phyloP scores from a whole-genome alignment of 164 flowering plant species.

The Malania oleifera region DNA sequence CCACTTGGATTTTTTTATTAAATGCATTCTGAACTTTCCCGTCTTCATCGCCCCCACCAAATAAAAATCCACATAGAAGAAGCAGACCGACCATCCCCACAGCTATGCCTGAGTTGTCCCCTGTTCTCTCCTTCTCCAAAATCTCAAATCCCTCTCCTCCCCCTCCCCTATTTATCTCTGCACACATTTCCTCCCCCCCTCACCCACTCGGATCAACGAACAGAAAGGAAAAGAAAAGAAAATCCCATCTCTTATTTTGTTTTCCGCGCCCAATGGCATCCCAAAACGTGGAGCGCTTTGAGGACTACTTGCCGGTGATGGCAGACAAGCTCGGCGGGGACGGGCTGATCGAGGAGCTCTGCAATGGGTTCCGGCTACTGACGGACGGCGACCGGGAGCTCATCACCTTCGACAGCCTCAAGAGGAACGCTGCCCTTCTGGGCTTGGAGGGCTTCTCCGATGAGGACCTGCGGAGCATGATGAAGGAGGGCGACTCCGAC shows the following conservation, averaged over 20 bases:
- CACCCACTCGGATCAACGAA: no score
- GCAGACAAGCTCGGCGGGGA: constrained; percentile 37
- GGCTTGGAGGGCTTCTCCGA: constrained; percentile 29
- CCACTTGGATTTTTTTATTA: no score
- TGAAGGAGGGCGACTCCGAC: constrained; percentile 40
- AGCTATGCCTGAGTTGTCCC: no score
- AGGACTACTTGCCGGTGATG: constrained; percentile 30
- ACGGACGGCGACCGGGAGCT: constrained; percentile 29
- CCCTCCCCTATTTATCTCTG: no score
- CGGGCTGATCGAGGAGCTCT: constrained; percentile 35
- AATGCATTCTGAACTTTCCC: no score
- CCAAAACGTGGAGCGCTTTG: constrained; percentile 15
- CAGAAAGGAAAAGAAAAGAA: no score
- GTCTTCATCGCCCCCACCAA: no score
- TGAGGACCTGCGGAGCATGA: constrained; percentile 33
- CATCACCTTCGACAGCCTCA: constrained; percentile 40
- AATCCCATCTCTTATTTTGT: not conserved
- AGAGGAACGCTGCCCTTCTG: constrained; percentile 27
- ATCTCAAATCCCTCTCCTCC: no score
- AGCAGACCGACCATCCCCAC: no score
- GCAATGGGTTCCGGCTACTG: constrained; percentile 33
- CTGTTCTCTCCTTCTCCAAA: no score
- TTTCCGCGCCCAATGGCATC: constrained; percentile 11
- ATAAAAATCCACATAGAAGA: no score
- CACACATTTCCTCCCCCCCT: no score